Percentiles rank a stretch among this genome's conserved stretches.
These are phyloP conservation scores for Russula abietina DNA, from an alignment of 768 basidiomycete genomes.

Conservation along the genomic window DNA sequence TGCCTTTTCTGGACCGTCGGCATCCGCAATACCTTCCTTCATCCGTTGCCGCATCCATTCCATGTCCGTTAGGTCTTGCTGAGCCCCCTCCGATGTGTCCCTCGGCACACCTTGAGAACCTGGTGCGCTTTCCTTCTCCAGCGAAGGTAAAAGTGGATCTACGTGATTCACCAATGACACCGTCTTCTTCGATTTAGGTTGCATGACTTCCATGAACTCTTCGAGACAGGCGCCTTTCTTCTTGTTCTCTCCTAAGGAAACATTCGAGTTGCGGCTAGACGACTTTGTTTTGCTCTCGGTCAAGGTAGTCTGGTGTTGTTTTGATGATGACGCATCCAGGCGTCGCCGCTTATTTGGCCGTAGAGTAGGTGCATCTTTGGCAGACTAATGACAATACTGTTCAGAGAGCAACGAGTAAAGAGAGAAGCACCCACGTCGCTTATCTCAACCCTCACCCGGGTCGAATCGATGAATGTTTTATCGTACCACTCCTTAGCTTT, in stretches of 20 bases:
- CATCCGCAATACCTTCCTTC: slow-evolving; percentile 39
- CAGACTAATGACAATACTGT: slow-evolving; percentile 40
- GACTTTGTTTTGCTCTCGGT: slow-evolving; percentile 14
- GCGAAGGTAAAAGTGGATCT: slow-evolving; percentile 8
- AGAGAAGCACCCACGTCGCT: slow-evolving; percentile 58
- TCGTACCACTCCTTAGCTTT: slow-evolving; percentile 81
- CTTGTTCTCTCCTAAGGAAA: slow-evolving; percentile 10
- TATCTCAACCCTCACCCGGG: slow-evolving; percentile 65
- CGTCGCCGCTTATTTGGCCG: slow-evolving; percentile 67
- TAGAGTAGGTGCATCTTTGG: slow-evolving; percentile 60
- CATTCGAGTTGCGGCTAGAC: slow-evolving; percentile 8
- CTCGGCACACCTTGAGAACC: not conserved
- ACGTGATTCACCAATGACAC: slow-evolving; percentile 61
- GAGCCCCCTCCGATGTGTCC: slow-evolving; percentile 26
- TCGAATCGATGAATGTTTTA: slow-evolving; percentile 74
- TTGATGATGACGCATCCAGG: slow-evolving; percentile 34
- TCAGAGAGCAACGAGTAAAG: slow-evolving; percentile 11
- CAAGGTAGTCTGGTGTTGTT: slow-evolving; percentile 25
- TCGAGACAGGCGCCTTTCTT: slow-evolving; percentile 41
- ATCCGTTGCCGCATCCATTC: slow-evolving; percentile 72
- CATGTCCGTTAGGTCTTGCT: slow-evolving; percentile 51
- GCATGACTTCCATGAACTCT: slow-evolving; percentile 73
- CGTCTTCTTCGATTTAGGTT: slow-evolving; percentile 49
- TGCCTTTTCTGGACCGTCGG: slow-evolving; percentile 38
- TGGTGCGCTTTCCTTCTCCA: slow-evolving; percentile 24